phyloP scores from a whole-genome alignment of 441 rosid species.

The Euphorbia celastroides region DNA sequence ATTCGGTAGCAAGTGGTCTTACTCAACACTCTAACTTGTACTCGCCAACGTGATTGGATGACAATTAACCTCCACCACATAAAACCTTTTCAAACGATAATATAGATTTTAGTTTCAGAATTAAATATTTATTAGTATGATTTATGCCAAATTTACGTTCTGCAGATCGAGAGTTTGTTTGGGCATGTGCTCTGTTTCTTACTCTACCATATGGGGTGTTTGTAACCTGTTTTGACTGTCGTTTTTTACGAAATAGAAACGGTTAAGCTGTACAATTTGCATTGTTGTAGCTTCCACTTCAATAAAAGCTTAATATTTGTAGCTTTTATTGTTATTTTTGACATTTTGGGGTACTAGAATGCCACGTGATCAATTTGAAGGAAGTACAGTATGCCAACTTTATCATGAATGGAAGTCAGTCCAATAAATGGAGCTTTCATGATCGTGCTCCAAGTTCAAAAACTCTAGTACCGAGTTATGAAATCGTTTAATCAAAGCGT shows the following conservation, averaged over 20 bases:
- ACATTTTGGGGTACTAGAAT: too few relatives aligned
- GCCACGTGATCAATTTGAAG: too few relatives aligned
- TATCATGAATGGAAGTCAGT: too few relatives aligned
- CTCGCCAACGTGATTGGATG: neutral
- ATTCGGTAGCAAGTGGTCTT: neutral
- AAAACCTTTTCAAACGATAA: neutral
- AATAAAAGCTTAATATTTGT: too few relatives aligned
- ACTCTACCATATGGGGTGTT: constrained; percentile 2
- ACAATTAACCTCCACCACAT: neutral
- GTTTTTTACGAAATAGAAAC: neutral
- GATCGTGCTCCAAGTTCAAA: too few relatives aligned
- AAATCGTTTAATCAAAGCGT: too few relatives aligned
- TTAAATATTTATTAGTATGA: neutral
- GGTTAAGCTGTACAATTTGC: neutral
- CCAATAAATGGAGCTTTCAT: too few relatives aligned
- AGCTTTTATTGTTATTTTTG: too few relatives aligned
- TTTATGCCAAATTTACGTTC: neutral
- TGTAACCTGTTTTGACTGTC: too few relatives aligned
- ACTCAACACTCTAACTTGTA: neutral
- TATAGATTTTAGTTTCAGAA: neutral
- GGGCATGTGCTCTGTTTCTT: neutral
- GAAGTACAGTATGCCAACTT: too few relatives aligned
- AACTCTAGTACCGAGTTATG: too few relatives aligned
- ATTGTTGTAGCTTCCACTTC: neutral
- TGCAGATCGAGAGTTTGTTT: neutral